Percentiles rank a stretch among this genome's conserved stretches.
Evolutionary conservation across 257 asterid species (phyloP).

Genomic region (Ajuga chamaepitys): DNA sequence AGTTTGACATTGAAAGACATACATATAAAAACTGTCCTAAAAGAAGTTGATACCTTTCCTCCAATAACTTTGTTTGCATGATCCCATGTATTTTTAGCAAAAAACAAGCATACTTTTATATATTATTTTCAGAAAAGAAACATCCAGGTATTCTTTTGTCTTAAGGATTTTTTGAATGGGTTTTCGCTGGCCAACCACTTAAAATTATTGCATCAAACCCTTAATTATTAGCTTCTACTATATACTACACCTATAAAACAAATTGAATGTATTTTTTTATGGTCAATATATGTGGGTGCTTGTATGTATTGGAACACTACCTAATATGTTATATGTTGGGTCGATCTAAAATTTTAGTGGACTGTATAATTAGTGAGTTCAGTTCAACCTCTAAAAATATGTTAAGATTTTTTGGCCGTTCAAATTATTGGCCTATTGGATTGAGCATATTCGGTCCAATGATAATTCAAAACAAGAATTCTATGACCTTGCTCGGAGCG

Average conservation of each 20-base stretch:
- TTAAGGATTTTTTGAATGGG: background rate
- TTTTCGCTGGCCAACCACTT: slow-evolving; percentile 11
- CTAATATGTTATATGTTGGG: too few relatives aligned
- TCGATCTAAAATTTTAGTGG: too few relatives aligned
- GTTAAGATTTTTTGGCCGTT: too few relatives aligned
- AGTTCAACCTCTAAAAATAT: too few relatives aligned
- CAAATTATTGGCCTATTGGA: too few relatives aligned
- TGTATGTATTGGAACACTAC: too few relatives aligned
- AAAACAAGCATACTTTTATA: background rate
- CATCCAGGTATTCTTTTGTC: slow-evolving; percentile 1
- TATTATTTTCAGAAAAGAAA: background rate
- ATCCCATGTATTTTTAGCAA: slow-evolving; percentile 6
- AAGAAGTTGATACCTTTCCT: slow-evolving; percentile 8
- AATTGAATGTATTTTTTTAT: too few relatives aligned
- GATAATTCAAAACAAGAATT: too few relatives aligned
- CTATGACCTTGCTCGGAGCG: too few relatives aligned
- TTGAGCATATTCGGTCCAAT: too few relatives aligned
- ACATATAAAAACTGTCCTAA: background rate
- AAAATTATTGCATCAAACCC: slow-evolving; percentile 1
- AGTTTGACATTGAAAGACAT: background rate
- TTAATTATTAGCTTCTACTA: background rate
- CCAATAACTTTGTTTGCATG: background rate
- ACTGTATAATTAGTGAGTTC: too few relatives aligned
- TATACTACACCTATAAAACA: background rate
- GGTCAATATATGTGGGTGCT: too few relatives aligned